Conservation (phyloP, 169 alveolate genomes). For the Theileria parva region DNA sequence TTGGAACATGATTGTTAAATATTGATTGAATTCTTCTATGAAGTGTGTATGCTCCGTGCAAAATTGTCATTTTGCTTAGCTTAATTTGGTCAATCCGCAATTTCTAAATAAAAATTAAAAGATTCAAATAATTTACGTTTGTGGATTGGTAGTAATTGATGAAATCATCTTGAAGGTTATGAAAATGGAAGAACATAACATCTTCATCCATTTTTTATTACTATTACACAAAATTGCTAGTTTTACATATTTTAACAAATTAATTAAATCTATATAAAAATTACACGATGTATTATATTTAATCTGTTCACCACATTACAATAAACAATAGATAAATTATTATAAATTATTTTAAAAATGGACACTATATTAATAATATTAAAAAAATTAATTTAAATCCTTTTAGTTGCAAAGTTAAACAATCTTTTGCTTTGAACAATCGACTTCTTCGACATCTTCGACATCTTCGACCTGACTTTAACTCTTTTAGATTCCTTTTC, state of each 20-base stretch:
- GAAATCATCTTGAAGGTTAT: constrained; percentile 67
- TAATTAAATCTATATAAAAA: not conserved
- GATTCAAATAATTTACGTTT: constrained; percentile 13
- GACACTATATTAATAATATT: not conserved
- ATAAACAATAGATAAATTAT: not conserved
- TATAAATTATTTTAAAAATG: not conserved
- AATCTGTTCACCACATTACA: not conserved
- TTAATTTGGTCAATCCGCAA: constrained; percentile 63
- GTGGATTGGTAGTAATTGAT: constrained; percentile 60
- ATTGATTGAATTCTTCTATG: constrained; percentile 54
- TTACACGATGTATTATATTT: not conserved
- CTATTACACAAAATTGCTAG: not conserved
- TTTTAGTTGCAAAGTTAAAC: constrained; percentile 4
- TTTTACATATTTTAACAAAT: not conserved
- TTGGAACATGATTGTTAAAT: constrained; percentile 45
- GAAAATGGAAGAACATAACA: constrained; percentile 52
- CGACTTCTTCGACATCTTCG: constrained; percentile 1
- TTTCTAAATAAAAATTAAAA: constrained; percentile 23
- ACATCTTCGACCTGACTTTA: constrained; percentile 3
- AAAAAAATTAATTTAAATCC: not conserved
- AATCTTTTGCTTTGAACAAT: not conserved
- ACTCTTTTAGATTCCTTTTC: not conserved
- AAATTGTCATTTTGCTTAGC: constrained; percentile 58
- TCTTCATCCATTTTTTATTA: constrained; percentile 36
- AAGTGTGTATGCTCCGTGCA: constrained; percentile 63